Evolutionary conservation across 2,329 filamentous ascomycete genomes (phyloP), one percentile per base, ranked within the genome.

Genomic region (Colletotrichum trifolii): DNA sequence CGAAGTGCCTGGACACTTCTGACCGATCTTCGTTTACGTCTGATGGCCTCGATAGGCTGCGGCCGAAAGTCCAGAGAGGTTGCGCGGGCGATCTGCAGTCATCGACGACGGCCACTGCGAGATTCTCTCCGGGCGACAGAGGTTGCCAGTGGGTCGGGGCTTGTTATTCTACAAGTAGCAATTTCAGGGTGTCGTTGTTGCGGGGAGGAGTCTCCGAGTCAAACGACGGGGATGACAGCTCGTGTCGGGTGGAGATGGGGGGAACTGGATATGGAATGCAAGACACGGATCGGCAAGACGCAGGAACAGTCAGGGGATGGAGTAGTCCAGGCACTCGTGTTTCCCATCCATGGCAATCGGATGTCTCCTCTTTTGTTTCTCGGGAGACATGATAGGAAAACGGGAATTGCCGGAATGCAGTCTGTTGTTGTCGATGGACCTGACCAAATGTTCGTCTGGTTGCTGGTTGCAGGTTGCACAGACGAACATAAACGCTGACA

Each of bases 201-300:
- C 11, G 39, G 39, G 11, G 39, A 12, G 8, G 39, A 42, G n/a
- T 10, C 42, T n/a, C 4, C 11, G 13, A 7, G 42, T n/a, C 10
- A 13, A 9, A 43, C 13, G 8, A 43, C 42, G 42, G 13, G 42
- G 42, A 43, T 43, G 6, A 25, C 15, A 47, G 45, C 15, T 47
- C 45, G 45, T 47, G 45, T 47, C 45, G 45, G 45, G 45, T 47
- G 45, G 45, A 11, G 45, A 47, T 17, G 17, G n/a, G 17, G 15
- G 15, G 45, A 17, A n/a, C 15, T 17, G 17, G 15, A n/a, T 47
- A 10, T 10, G 33, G 45, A 47, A 40, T 10, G 39, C 39, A 40
- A 13, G 39, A 40, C 39, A 47, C 45, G 45, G 45, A 47, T 47
- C n/a, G 45, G 45, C 45, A 47, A 17, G 45, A 17, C 17, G 45